These are phyloP conservation scores for Hygrophila difformis DNA, from an alignment of 257 asterid species.

Conservation along the genomic window DNA sequence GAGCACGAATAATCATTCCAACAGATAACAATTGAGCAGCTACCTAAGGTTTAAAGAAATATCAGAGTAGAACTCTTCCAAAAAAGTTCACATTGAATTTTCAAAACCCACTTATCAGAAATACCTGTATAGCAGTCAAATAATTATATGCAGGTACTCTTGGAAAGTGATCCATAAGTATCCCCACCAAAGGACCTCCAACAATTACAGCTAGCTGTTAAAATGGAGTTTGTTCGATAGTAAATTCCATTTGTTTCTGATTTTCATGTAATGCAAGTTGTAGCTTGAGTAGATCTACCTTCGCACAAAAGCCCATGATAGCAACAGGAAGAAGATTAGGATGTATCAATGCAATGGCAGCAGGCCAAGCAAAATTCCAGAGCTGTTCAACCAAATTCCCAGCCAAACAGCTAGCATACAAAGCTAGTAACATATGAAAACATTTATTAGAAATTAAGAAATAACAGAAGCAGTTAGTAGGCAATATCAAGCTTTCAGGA, in stretches of 20 bases:
- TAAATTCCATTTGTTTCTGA: constrained; percentile 13
- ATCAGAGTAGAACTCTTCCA: constrained; percentile 15
- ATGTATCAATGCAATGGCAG: constrained; percentile 82
- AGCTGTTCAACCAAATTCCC: constrained; percentile 97
- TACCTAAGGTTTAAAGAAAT: constrained; percentile 48
- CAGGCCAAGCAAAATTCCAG: constrained; percentile 96
- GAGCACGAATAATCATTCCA: constrained; percentile 80
- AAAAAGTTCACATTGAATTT: constrained; percentile 15
- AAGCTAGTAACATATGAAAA: constrained; percentile 34
- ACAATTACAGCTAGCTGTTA: constrained; percentile 75
- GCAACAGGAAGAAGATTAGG: constrained; percentile 98
- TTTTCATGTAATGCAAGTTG: constrained; percentile 8
- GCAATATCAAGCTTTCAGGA: background rate
- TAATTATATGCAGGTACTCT: constrained; percentile 78
- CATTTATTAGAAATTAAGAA: constrained; percentile 15
- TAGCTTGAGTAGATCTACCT: constrained; percentile 43
- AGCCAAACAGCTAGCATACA: constrained; percentile 88
- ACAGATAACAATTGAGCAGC: constrained; percentile 85
- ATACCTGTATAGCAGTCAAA: constrained; percentile 70
- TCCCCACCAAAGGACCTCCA: constrained; percentile 94
- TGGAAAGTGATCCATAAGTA: constrained; percentile 86
- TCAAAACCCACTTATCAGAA: background rate
- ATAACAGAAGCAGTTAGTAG: constrained; percentile 1
- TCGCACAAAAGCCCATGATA: constrained; percentile 63
- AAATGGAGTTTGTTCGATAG: constrained; percentile 21